Percentiles rank a stretch among this genome's conserved stretches.
Evolutionary conservation across 73 alveolate species (phyloP).

Genomic region (Tetrahymena elliotti): DNA sequence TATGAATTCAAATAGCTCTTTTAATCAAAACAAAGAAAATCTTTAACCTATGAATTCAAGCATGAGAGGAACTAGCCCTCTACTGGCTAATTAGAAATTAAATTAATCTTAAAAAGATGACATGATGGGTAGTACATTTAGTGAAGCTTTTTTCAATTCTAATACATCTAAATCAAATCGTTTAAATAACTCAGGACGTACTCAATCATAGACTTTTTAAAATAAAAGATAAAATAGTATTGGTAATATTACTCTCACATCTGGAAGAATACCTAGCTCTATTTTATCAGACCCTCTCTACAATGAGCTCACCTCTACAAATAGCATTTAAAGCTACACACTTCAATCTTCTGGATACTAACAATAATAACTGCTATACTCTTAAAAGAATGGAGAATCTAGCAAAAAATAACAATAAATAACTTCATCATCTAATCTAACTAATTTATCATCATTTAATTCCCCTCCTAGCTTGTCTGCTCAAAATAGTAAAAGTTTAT

Average conservation of each 20-base stretch:
- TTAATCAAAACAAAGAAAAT: neutral
- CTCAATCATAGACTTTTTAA: neutral
- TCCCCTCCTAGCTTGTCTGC: neutral
- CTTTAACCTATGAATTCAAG: neutral
- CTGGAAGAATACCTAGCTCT: neutral
- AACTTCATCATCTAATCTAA: neutral
- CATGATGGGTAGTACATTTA: neutral
- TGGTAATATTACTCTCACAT: neutral
- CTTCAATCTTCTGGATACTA: neutral
- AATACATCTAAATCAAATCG: neutral
- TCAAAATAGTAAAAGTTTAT: neutral
- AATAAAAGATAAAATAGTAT: neutral
- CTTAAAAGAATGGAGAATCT: neutral
- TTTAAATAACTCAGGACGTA: neutral
- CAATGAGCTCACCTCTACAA: neutral
- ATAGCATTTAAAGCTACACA: neutral
- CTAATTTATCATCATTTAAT: neutral
- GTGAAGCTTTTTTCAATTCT: neutral
- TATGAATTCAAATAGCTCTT: neutral
- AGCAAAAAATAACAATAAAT: neutral
- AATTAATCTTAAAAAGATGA: neutral
- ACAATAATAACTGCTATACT: neutral
- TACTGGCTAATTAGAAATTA: neutral
- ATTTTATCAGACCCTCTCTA: neutral
- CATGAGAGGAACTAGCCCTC: neutral